Evolutionary conservation across 2,329 filamentous ascomycete species (phyloP).

Genomic region (Pezicula neosporulosa): DNA sequence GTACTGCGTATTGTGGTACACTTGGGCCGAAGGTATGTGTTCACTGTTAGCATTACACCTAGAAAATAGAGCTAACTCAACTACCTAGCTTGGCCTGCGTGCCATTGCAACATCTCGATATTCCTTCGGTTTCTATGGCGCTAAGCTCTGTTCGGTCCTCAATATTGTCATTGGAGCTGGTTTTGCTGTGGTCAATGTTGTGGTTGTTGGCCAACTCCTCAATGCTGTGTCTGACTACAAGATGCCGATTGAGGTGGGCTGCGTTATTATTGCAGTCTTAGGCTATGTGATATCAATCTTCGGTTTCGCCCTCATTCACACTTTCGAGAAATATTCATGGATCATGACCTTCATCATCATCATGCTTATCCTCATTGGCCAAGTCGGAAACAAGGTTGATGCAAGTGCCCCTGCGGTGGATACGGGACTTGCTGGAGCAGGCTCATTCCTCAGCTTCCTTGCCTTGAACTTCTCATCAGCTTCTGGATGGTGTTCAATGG

Average conservation of each 20-base stretch:
- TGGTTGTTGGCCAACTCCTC: conserved; percentile 37
- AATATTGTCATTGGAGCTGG: conserved; percentile 42
- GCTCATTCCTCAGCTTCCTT: conserved; percentile 24
- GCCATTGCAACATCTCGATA: conserved; percentile 41
- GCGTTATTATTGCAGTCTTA: conserved; percentile 24
- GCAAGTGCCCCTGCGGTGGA: conserved; percentile 29
- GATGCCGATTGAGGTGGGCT: conserved; percentile 36
- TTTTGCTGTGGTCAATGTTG: conserved; percentile 39
- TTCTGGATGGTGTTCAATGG: conserved; percentile 27
- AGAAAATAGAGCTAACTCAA: not conserved
- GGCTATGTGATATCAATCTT: conserved; percentile 26
- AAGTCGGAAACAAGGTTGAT: conserved; percentile 40
- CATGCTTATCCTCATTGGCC: conserved; percentile 42
- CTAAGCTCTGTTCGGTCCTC: conserved; percentile 42
- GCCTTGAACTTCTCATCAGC: conserved; percentile 25
- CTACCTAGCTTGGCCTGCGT: conserved; percentile 30
- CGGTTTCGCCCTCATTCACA: conserved; percentile 37
- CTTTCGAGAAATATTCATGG: conserved; percentile 47
- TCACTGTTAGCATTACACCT: not conserved
- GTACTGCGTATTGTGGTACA: conserved; percentile 36
- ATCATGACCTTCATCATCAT: conserved; percentile 43
- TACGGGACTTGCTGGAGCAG: conserved; percentile 30
- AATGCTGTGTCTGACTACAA: conserved; percentile 30
- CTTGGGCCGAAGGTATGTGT: conserved; percentile 35
- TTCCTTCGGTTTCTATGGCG: conserved; percentile 47